Evolutionary conservation across 2,329 filamentous ascomycete genomes (phyloP).

Genomic region (Cordyceps cateniannulata): DNA sequence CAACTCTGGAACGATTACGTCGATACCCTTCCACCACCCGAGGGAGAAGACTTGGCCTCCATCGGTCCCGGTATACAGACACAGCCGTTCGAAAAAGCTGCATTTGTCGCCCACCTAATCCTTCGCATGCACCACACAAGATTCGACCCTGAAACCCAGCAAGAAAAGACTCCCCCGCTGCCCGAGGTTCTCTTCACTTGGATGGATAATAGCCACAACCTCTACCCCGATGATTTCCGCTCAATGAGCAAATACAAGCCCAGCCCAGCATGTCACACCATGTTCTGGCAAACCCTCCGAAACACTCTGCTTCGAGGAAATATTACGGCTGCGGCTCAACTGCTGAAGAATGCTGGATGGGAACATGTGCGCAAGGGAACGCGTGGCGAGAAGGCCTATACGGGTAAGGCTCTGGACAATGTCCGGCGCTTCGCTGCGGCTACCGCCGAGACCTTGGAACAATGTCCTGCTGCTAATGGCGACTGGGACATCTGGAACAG

Average conservation of each 20-base stretch:
- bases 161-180: conserved; percentile 46
- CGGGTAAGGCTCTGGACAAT: conserved; percentile 68
- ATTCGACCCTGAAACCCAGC: conserved; percentile 31
- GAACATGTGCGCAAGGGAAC: conserved; percentile 65
- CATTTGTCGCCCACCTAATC: conserved; percentile 70
- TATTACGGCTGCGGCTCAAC: conserved; percentile 55
- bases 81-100: conserved; percentile 65
- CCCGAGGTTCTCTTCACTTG: conserved; percentile 78
- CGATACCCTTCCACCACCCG: conserved; percentile 39
- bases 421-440: conserved; percentile 65
- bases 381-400: conserved; percentile 61
- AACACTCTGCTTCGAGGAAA: conserved; percentile 69
- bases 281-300: conserved; percentile 84
- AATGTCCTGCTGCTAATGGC: conserved; percentile 61
- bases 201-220: conserved; percentile 69
- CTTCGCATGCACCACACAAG: conserved; percentile 70
- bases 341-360: conserved; percentile 73
- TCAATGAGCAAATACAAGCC: conserved; percentile 58
- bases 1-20: conserved; percentile 51
- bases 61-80: conserved; percentile 60
- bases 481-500: conserved; percentile 80
- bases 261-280: conserved; percentile 66
- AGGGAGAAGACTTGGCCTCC: conserved; percentile 49
- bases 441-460: conserved; percentile 62
- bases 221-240: conserved; percentile 60